Percentiles rank a stretch among this genome's conserved stretches.
Conservation (phyloP, 768 basidiomycete genomes). For the Roridomyces roridus region DNA sequence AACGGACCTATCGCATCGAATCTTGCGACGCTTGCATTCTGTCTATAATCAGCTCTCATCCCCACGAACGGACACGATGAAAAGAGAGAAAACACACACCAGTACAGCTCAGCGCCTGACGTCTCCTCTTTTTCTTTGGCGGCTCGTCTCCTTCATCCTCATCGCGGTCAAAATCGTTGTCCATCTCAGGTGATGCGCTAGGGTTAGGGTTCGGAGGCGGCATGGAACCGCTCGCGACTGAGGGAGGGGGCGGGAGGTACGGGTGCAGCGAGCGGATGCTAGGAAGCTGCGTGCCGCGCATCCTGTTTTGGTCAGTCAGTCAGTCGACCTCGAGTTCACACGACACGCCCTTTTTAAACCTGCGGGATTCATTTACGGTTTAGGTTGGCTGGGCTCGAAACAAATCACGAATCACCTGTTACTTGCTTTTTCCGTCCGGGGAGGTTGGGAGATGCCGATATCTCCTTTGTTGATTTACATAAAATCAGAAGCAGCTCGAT, state of each 20-base stretch:
- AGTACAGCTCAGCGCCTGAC: conserved; percentile 86
- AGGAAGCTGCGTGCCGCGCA: conserved; percentile 45
- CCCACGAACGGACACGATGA: conserved; percentile 17
- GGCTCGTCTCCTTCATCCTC: conserved; percentile 41
- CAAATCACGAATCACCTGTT: no score
- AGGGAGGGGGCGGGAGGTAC: conserved; percentile 57
- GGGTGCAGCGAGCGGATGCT: conserved; percentile 75
- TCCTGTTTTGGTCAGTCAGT: neutral
- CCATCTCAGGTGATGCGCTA: conserved; percentile 65
- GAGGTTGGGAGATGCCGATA: no score
- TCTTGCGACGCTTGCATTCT: conserved; percentile 90
- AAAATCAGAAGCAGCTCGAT: no score
- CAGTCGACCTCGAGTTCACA: no score
- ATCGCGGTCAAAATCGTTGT: conserved; percentile 55
- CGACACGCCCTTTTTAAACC: neutral
- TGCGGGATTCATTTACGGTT: neutral
- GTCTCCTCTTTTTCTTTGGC: conserved; percentile 82
- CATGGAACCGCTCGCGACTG: neutral
- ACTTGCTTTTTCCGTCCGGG: no score
- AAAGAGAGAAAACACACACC: conserved; percentile 57
- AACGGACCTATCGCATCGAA: conserved; percentile 83
- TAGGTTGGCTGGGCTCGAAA: neutral
- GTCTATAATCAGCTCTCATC: conserved; percentile 27
- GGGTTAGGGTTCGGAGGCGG: conserved; percentile 40
- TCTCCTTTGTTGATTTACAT: no score